Percentiles rank a stretch among this genome's conserved stretches.
Evolutionary conservation across 108 stramenopile species (phyloP).

Genomic region (Epithemia pelagica): DNA sequence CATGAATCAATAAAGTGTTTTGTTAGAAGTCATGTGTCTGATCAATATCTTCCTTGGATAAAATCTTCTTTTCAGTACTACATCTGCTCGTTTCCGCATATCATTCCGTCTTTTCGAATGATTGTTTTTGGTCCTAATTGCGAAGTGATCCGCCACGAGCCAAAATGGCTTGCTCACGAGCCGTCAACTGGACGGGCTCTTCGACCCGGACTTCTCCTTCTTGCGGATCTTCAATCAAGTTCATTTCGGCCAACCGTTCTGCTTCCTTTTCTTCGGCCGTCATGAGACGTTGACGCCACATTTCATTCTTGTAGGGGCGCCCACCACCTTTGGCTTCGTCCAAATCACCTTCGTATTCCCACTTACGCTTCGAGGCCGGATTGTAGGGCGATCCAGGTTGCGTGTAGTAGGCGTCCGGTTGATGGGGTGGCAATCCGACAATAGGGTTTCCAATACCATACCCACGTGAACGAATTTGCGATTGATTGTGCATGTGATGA

Average conservation of each 20-base stretch:
- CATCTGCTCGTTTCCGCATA: background rate
- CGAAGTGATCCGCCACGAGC: slow-evolving; percentile 47
- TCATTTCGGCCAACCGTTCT: slow-evolving; percentile 7
- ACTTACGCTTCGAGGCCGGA: slow-evolving; percentile 51
- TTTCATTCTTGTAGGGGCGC: slow-evolving; percentile 79
- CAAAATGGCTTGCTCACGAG: slow-evolving; percentile 39
- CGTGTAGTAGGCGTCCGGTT: slow-evolving; percentile 83
- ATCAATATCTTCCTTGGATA: background rate
- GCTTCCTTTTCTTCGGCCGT: slow-evolving; percentile 68
- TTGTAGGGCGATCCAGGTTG: slow-evolving; percentile 94
- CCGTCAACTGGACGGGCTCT: slow-evolving; percentile 11
- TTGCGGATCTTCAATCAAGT: slow-evolving; percentile 13
- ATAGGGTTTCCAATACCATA: slow-evolving; percentile 83
- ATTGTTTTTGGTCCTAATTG: slow-evolving; percentile 7
- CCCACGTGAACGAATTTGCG: slow-evolving; percentile 81
- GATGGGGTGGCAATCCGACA: slow-evolving; percentile 64
- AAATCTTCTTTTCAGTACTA: no score
- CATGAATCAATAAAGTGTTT: no score
- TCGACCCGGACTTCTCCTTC: slow-evolving; percentile 18
- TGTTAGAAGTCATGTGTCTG: background rate
- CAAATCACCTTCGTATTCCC: slow-evolving; percentile 70
- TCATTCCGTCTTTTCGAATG: background rate
- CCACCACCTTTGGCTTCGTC: slow-evolving; percentile 71
- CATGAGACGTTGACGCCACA: slow-evolving; percentile 80
- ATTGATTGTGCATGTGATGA: slow-evolving; percentile 77